Conservation (phyloP, 2,329 filamentous ascomycete species). For the Xylariaceae sp. region DNA sequence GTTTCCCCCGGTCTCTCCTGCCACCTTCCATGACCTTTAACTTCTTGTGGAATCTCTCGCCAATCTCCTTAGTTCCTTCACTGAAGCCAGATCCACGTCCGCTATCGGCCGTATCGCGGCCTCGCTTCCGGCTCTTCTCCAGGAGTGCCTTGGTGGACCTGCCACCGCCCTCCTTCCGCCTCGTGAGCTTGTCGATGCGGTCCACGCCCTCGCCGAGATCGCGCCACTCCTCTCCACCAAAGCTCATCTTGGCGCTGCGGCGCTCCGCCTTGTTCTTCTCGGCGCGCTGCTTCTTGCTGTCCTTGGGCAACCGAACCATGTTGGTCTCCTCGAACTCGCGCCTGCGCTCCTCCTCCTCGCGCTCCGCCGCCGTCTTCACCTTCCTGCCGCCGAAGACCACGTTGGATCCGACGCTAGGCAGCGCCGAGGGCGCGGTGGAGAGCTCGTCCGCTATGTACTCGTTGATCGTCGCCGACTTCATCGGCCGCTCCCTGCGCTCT, state of each 20-base stretch:
- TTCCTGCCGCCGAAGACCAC: slow-evolving; percentile 74
- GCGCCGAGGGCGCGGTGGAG: slow-evolving; percentile 70
- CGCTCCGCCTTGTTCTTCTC: slow-evolving; percentile 54
- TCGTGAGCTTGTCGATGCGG: slow-evolving; percentile 77
- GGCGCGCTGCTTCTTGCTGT: slow-evolving; percentile 79
- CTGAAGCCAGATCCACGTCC: slow-evolving; percentile 55
- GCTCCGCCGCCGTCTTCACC: slow-evolving; percentile 70
- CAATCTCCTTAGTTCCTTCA: slow-evolving; percentile 51
- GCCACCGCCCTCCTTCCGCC: slow-evolving; percentile 55
- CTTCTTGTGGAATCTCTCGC: slow-evolving; percentile 69
- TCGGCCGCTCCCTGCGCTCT: slow-evolving; percentile 56
- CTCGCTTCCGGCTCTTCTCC: slow-evolving; percentile 83
- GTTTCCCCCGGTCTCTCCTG: slow-evolving; percentile 35
- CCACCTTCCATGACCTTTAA: slow-evolving; percentile 46
- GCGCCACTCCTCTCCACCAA: slow-evolving; percentile 90
- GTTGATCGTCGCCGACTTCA: slow-evolving; percentile 79
- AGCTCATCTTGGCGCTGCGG: slow-evolving; percentile 55
- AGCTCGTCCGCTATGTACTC: slow-evolving; percentile 87
- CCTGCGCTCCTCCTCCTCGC: slow-evolving; percentile 71
- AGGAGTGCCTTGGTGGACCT: slow-evolving; percentile 56
- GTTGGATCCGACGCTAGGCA: slow-evolving; percentile 88
- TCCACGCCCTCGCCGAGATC: slow-evolving; percentile 79
- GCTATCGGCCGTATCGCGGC: slow-evolving; percentile 62
- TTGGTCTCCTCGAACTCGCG: slow-evolving; percentile 88
- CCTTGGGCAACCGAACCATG: slow-evolving; percentile 78